Evolutionary conservation across 352 stramenopile species (phyloP).

Genomic region (Phytopythium montanum): DNA sequence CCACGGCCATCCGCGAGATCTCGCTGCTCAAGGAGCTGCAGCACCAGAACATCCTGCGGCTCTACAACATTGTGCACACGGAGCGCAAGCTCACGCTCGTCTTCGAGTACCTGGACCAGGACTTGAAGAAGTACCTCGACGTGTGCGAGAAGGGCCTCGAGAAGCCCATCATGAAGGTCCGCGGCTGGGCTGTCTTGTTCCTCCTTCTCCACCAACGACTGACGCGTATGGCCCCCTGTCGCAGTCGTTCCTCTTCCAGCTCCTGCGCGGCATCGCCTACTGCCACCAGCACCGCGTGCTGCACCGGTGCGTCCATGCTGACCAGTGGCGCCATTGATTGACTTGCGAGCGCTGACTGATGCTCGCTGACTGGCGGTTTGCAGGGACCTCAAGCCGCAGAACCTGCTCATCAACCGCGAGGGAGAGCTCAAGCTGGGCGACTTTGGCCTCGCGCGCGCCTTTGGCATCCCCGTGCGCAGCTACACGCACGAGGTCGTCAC

Average conservation of each 20-base stretch:
- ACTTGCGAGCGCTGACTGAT: not conserved
- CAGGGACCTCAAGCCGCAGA: slow-evolving; percentile 99
- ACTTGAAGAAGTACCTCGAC: slow-evolving; percentile 99
- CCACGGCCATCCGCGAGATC: slow-evolving; percentile 98
- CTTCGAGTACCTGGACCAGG: slow-evolving; percentile 99
- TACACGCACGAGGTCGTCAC: slow-evolving; percentile 99
- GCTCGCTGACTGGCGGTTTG: no score
- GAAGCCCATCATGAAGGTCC: slow-evolving; percentile 76
- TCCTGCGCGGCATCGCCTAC: slow-evolving; percentile 98
- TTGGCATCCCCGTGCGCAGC: slow-evolving; percentile 97
- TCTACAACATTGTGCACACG: slow-evolving; percentile 99
- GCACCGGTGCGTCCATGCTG: slow-evolving; percentile 58
- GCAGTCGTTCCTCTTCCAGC: slow-evolving; percentile 98
- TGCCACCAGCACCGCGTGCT: slow-evolving; percentile 97
- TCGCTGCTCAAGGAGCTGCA: slow-evolving; percentile 97
- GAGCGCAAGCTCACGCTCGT: slow-evolving; percentile 99
- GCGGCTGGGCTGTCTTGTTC: no score
- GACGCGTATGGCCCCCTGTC: no score
- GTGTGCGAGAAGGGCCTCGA: slow-evolving; percentile 97
- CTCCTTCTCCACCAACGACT: no score
- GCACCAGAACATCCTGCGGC: slow-evolving; percentile 97
- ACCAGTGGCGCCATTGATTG: not conserved
- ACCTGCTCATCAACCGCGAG: slow-evolving; percentile 97
- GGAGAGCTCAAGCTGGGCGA: slow-evolving; percentile 99
- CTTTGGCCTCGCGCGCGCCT: slow-evolving; percentile 99